Base-by-base conservation (phyloP, 2,329 filamentous ascomycete species). In the Fusarium illudens region DNA sequence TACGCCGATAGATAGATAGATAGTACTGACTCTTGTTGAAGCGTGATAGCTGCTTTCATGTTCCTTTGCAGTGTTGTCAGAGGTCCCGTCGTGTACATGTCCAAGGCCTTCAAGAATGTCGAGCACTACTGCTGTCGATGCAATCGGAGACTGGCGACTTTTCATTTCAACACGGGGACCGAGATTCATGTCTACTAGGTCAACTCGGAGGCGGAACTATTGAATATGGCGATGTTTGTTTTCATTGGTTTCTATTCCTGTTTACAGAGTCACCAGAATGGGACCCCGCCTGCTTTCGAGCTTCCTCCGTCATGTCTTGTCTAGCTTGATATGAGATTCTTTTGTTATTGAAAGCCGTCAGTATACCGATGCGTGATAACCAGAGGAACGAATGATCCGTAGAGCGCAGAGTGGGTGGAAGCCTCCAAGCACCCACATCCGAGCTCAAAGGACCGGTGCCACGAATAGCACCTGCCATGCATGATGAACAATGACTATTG, bases 111-210 rank as follows among this genome's bases (percentile, higher is more conserved):
- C 58, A 73, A 73, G 50, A 60, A 73, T n/a, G 39, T 54, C 6
- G 71, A 73, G 34, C 71, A 73, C 46, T 73, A 73, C 11, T 73
- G 71, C 19, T 73, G 71, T 20, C 62, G 71, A 25, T 73, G 71
- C 36, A 68, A 72, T 4, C 52, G 63, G 13, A 68, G 71, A 27
- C 20, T 73, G 19, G 71, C 36, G 0, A 73, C 71, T 2, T 67
- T 64, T 36, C 71, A 73, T 19, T 73, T 73, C 15, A 60, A 60
- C 6, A 65, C 67, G 1, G 71, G 71, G 0, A 73, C 69, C 0
- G 71, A 73, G 9, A 69, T 73, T 50, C 71, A 73, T 58, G 67
- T 73, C 1, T 72, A 66, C n/a, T n/a, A n/a, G n/a, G n/a, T n/a
- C n/a, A n/a, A n/a, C n/a, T n/a, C n/a, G n/a, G n/a, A n/a, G n/a